Evolutionary conservation across 2,329 filamentous ascomycete species (phyloP).

Genomic region (Talaromyces albobiverticillius): DNA sequence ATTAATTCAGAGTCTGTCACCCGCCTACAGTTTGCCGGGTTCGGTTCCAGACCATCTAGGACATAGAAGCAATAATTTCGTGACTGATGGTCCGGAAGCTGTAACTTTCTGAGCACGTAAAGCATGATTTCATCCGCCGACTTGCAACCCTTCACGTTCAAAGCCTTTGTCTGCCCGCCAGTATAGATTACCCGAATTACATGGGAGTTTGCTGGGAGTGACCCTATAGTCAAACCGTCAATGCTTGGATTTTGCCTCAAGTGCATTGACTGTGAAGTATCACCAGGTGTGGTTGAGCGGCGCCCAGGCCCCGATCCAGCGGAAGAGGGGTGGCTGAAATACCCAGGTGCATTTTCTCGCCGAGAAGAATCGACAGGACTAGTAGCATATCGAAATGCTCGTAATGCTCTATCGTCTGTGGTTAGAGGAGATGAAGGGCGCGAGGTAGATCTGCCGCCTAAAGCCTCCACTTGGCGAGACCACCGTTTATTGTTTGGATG

Average conservation of each 20-base stretch:
- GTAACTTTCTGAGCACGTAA: slow-evolving; percentile 82
- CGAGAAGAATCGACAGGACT: slow-evolving; percentile 40
- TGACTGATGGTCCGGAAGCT: slow-evolving; percentile 83
- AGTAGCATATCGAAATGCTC: slow-evolving; percentile 57
- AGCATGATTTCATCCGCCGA: slow-evolving; percentile 91
- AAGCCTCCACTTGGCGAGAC: slow-evolving; percentile 46
- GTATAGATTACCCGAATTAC: slow-evolving; percentile 93
- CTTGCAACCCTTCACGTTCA: slow-evolving; percentile 88
- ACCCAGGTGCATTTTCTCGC: slow-evolving; percentile 50
- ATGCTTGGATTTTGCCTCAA: slow-evolving; percentile 78
- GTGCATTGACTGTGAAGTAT: slow-evolving; percentile 63
- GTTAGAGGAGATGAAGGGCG: slow-evolving; percentile 69
- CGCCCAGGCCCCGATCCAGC: slow-evolving; percentile 53
- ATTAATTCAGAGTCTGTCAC: slow-evolving; percentile 85
- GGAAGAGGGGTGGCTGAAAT: slow-evolving; percentile 55
- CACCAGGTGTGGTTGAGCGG: slow-evolving; percentile 61
- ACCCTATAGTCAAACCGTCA: slow-evolving; percentile 82
- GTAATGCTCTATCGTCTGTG: slow-evolving; percentile 52
- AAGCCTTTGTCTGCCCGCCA: slow-evolving; percentile 84
- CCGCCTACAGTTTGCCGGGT: slow-evolving; percentile 75
- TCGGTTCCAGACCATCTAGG: slow-evolving; percentile 77
- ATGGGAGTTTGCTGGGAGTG: slow-evolving; percentile 78
- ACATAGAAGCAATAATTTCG: slow-evolving; percentile 98
- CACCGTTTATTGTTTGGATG: slow-evolving; percentile 60
- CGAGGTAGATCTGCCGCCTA: slow-evolving; percentile 45